phyloP scores from a whole-genome alignment of 179 eudicot genomes.

The Spinacia oleracea region DNA sequence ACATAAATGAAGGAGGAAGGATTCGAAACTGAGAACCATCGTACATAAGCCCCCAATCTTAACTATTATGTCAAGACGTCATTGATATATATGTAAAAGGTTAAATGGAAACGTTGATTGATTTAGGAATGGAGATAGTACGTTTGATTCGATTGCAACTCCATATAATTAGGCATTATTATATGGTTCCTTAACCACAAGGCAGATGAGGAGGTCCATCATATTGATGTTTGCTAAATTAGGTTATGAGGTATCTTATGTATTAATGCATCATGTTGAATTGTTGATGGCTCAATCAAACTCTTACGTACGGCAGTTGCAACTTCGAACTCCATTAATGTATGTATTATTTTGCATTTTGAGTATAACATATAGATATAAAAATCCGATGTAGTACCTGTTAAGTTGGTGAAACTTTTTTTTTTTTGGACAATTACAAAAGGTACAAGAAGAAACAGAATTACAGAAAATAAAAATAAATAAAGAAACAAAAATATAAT shows the following conservation, averaged over 20 bases:
- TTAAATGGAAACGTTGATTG: no score
- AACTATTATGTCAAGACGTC: no score
- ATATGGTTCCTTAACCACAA: constrained; percentile 22
- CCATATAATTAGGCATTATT: background rate
- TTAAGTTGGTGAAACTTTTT: background rate
- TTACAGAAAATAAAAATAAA: no score
- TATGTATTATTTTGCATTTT: background rate
- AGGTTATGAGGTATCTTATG: background rate
- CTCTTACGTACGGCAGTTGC: background rate
- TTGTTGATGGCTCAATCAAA: constrained; percentile 11
- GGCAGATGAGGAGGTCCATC: constrained; percentile 21
- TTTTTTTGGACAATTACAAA: no score
- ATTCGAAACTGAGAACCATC: no score
- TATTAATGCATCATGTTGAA: background rate
- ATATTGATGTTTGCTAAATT: constrained; percentile 9
- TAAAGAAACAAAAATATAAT: no score
- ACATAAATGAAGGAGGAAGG: no score
- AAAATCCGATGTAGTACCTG: background rate
- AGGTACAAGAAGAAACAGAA: no score
- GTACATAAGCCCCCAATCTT: no score
- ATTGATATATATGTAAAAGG: no score
- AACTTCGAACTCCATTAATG: background rate
- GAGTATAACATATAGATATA: background rate
- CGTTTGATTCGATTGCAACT: constrained; percentile 9
- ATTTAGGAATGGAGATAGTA: no score